phyloP scores from a whole-genome alignment of 441 rosid genomes.

The Arabidopsis lyrata region DNA sequence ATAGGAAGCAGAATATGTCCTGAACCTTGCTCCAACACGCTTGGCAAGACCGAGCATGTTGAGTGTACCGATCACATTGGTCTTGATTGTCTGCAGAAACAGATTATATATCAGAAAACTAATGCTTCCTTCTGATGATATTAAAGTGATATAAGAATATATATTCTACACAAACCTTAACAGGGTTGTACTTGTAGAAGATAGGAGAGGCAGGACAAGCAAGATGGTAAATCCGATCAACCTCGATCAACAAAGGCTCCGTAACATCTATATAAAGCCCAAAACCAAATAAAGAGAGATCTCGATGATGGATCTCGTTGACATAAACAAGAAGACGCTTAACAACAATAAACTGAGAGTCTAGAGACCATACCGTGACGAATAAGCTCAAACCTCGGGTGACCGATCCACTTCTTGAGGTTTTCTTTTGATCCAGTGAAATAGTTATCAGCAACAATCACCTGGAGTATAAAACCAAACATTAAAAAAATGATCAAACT shows the following conservation, averaged over 20 bases:
- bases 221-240: slow-evolving; percentile 79
- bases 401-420: slow-evolving; percentile 94
- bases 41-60: slow-evolving; percentile 87
- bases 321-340: neutral
- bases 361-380: slow-evolving; percentile 76
- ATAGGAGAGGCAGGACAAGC: slow-evolving; percentile 88
- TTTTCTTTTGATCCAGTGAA: slow-evolving; percentile 98
- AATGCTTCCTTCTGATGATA: neutral
- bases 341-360: neutral
- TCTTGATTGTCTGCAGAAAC: slow-evolving; percentile 68
- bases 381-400: slow-evolving; percentile 96
- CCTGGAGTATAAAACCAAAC: slow-evolving; percentile 49
- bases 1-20: neutral
- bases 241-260: slow-evolving; percentile 71
- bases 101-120: slow-evolving; percentile 20
- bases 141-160: neutral
- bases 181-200: slow-evolving; percentile 82
- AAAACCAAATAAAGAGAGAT: neutral
- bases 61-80: slow-evolving; percentile 79
- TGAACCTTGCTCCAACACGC: slow-evolving; percentile 84
- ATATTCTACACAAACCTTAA: slow-evolving; percentile 54
- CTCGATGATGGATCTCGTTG: neutral
- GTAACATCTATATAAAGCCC: slow-evolving; percentile 61
- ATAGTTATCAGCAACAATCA: slow-evolving; percentile 91
- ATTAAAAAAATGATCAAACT: neutral